Conservation (phyloP, 495 filamentous ascomycete genomes). For the Lindgomyces ingoldianus region DNA sequence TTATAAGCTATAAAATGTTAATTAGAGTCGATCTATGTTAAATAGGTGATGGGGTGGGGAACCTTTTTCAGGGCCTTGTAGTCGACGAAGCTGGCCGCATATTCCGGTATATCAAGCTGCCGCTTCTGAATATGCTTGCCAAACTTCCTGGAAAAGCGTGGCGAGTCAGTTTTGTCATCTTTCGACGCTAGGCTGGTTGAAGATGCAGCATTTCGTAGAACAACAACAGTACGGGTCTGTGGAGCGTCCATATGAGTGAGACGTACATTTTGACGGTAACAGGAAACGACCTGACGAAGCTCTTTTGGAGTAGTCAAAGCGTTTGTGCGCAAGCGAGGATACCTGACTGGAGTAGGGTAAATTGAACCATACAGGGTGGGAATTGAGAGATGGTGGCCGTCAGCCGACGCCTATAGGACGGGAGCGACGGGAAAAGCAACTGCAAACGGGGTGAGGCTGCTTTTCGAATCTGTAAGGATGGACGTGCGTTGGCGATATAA, state of each 20-base stretch:
- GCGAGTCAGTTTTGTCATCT: slow-evolving; percentile 35
- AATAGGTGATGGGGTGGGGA: neutral
- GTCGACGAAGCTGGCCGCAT: slow-evolving; percentile 98
- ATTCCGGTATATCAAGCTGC: slow-evolving; percentile 97
- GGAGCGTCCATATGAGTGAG: slow-evolving; percentile 30
- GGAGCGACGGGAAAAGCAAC: slow-evolving; percentile 13
- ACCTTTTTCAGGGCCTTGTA: slow-evolving; percentile 99
- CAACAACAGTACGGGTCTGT: slow-evolving; percentile 4
- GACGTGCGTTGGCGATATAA: slow-evolving; percentile 18
- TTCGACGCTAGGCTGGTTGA: slow-evolving; percentile 34
- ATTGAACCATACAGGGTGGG: slow-evolving; percentile 28
- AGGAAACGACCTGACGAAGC: slow-evolving; percentile 13
- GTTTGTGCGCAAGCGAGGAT: slow-evolving; percentile 23
- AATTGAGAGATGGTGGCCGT: slow-evolving; percentile 15
- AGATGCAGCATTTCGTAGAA: slow-evolving; percentile 25
- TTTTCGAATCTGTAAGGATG: slow-evolving; percentile 2
- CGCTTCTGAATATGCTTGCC: slow-evolving; percentile 98
- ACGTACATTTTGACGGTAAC: slow-evolving; percentile 36
- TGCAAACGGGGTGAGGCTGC: slow-evolving; percentile 18
- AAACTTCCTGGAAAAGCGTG: slow-evolving; percentile 76
- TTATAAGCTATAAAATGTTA: slow-evolving; percentile 75
- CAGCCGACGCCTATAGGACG: slow-evolving; percentile 30
- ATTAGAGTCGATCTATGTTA: neutral
- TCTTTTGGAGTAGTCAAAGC: slow-evolving; percentile 18
- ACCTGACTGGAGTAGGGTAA: neutral